phyloP scores from a whole-genome alignment of 2,329 filamentous ascomycete genomes.

The Colletotrichum tropicicola region DNA sequence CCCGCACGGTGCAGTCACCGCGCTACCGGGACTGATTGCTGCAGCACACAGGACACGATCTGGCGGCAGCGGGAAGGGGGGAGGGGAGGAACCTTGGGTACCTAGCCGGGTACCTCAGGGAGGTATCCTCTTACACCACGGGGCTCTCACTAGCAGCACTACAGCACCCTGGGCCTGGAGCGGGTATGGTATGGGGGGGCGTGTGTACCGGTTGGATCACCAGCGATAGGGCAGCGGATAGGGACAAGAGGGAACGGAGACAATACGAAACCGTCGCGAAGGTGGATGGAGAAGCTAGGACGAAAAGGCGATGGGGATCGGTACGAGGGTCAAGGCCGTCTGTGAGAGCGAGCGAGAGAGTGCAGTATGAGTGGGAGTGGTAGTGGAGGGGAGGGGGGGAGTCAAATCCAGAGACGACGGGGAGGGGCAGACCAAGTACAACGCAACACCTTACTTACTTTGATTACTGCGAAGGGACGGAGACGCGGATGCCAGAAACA shows the following conservation, averaged over 20 bases:
- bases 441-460: background rate
- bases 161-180: background rate
- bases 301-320: constrained; percentile 21
- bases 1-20: constrained; percentile 28
- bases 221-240: constrained; percentile 6
- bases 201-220: constrained; percentile 2
- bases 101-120: background rate
- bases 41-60: constrained; percentile 19
- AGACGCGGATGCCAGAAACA: background rate
- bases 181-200: constrained; percentile 1
- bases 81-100: background rate
- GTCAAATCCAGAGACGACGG: background rate
- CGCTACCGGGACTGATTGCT: constrained; percentile 16
- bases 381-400: no score
- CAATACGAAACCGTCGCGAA: constrained; percentile 31
- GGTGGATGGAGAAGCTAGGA: constrained; percentile 26
- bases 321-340: constrained; percentile 10
- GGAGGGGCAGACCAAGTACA: background rate
- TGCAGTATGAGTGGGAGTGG: background rate
- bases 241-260: constrained; percentile 25
- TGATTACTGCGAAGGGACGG: no score
- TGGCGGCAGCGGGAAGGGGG: constrained; percentile 21
- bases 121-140: no score
- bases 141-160: background rate
- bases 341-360: background rate